These are phyloP conservation scores for Seiridium unicorne DNA, from an alignment of 2,329 filamentous ascomycete genomes.

Conservation along the genomic window DNA sequence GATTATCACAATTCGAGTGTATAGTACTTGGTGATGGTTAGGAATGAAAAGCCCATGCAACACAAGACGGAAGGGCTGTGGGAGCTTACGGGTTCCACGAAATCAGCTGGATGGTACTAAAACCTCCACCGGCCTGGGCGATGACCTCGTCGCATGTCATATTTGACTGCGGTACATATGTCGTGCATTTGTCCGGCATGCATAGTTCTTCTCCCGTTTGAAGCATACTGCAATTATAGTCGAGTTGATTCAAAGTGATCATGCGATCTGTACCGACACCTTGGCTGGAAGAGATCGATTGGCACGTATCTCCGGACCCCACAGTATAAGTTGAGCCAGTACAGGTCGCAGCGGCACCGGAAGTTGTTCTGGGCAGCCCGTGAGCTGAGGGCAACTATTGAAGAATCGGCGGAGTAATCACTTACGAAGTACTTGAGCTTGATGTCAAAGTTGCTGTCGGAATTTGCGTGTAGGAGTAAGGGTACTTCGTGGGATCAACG, in stretches of 20 bases:
- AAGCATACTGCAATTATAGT: background rate
- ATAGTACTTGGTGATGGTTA: too few species aligned
- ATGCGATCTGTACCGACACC: background rate
- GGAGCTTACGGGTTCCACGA: too few species aligned
- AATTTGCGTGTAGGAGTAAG: background rate
- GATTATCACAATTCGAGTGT: too few species aligned
- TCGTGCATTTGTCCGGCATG: background rate
- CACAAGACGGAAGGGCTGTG: too few species aligned
- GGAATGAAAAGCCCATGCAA: too few species aligned
- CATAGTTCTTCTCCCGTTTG: background rate
- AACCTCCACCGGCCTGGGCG: too few species aligned
- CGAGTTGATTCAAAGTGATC: background rate
- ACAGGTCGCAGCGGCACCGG: background rate
- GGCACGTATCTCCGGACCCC: background rate
- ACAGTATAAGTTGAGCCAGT: background rate
- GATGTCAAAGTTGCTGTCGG: background rate
- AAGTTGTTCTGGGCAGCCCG: too few species aligned
- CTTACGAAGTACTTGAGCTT: background rate
- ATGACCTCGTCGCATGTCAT: too few species aligned
- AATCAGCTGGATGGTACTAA: too few species aligned
- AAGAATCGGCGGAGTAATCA: too few species aligned
- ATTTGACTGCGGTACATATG: background rate
- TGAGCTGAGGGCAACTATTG: too few species aligned
- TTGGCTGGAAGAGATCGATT: background rate
- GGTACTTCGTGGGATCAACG: background rate